phyloP scores from a whole-genome alignment of 2,329 filamentous ascomycete species.

The Arthrobotrys pseudoclavata region DNA sequence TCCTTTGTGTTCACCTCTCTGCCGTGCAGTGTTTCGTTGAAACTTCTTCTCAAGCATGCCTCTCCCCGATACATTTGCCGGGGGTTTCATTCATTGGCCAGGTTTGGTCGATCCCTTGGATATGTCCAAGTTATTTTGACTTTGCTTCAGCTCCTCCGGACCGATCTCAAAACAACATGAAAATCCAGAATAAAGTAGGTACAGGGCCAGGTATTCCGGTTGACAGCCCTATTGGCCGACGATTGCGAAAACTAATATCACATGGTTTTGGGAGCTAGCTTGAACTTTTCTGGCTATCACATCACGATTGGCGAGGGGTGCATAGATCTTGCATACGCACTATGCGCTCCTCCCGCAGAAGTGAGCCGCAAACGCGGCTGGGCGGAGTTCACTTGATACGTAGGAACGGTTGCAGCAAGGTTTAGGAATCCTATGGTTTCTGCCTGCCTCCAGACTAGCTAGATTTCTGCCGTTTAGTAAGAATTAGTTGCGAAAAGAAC shows the following conservation, averaged over 20 bases:
- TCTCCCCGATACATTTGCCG: constrained; percentile 16
- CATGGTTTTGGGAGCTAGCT: not conserved
- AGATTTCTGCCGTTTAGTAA: not conserved
- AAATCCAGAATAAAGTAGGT: not conserved
- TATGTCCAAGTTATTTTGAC: not conserved
- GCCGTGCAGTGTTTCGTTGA: constrained; percentile 15
- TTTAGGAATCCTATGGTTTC: not conserved
- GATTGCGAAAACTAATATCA: constrained; percentile 1
- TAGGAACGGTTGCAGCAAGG: not conserved
- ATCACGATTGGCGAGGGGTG: constrained; percentile 46
- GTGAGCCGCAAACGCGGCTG: constrained; percentile 10
- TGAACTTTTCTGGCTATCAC: constrained; percentile 1
- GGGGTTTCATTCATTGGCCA: not conserved
- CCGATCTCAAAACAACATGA: not conserved
- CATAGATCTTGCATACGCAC: constrained; percentile 7
- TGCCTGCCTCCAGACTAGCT: too few species aligned
- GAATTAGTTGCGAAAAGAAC: not conserved
- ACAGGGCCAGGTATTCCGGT: constrained; percentile 18
- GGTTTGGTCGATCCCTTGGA: constrained; percentile 1
- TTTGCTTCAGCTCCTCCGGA: constrained; percentile 3
- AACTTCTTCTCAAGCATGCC: constrained; percentile 14
- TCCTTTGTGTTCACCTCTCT: constrained; percentile 27
- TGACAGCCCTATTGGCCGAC: constrained; percentile 46
- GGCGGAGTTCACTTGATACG: not conserved
- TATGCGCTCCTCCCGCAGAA: not conserved